Evolutionary conservation across 164 flowering plant species (phyloP).

Genomic region (Piper betle): DNA sequence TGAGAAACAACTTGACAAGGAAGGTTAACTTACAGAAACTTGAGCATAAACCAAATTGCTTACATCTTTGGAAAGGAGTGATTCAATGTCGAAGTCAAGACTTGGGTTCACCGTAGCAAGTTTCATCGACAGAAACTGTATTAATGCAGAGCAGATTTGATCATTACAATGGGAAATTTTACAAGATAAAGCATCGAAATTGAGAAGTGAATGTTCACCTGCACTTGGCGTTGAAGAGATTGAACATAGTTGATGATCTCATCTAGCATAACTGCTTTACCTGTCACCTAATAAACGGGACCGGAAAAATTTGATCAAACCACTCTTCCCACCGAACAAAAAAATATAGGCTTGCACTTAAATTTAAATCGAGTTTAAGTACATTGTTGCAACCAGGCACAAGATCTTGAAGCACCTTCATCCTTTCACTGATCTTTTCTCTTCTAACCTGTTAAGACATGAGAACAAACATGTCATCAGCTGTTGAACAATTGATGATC

Average conservation of each 20-base stretch:
- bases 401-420: slow-evolving; percentile 93
- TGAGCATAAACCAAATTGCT: slow-evolving; percentile 5
- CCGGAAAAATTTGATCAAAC: not conserved
- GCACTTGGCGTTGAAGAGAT: slow-evolving; percentile 89
- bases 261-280: slow-evolving; percentile 94
- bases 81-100: slow-evolving; percentile 44
- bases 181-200: not conserved
- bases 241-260: slow-evolving; percentile 95
- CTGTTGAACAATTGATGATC: not conserved
- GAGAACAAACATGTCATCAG: not conserved
- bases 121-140: slow-evolving; percentile 81
- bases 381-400: slow-evolving; percentile 98
- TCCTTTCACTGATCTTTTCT: slow-evolving; percentile 90
- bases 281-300: slow-evolving; percentile 52
- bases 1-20: not conserved
- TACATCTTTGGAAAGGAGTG: slow-evolving; percentile 53
- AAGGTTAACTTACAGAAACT: too few relatives aligned
- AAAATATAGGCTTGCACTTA: not conserved
- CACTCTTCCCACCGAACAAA: not conserved
- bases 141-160: not conserved
- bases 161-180: not conserved
- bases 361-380: not conserved
- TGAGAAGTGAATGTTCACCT: slow-evolving; percentile 31
- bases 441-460: slow-evolving; percentile 50
- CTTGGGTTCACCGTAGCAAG: slow-evolving; percentile 61